Conservation (phyloP, 23 red algal genomes). For the Cyanidium caldarium region DNA sequence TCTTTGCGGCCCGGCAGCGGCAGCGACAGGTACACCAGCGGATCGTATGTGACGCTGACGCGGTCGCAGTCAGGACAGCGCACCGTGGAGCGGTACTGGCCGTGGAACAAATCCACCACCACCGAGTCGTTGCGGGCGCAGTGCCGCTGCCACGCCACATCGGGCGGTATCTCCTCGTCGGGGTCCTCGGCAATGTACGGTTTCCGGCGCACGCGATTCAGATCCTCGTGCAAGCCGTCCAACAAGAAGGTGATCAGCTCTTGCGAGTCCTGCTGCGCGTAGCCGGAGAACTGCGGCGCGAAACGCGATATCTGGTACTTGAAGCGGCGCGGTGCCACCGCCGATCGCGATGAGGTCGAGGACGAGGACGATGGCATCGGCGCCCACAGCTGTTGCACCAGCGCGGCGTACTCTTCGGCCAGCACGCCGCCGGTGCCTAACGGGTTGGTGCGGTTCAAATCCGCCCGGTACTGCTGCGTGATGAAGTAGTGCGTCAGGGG, state of each 20-base stretch:
- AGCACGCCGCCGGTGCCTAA: slow-evolving; percentile 19
- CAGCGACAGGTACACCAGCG: slow-evolving; percentile 30
- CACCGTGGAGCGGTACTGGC: slow-evolving; percentile 20
- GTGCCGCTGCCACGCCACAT: slow-evolving; percentile 20
- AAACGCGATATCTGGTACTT: slow-evolving; percentile 20
- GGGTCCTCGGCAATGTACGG: slow-evolving; percentile 17
- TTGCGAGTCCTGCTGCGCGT: slow-evolving; percentile 28
- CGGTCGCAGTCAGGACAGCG: slow-evolving; percentile 22
- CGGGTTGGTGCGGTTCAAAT: slow-evolving; percentile 22
- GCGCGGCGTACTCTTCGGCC: slow-evolving; percentile 16
- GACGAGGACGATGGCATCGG: too few relatives aligned
- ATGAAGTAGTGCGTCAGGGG: slow-evolving; percentile 22
- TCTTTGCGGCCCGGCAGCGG: slow-evolving; percentile 10
- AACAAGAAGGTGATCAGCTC: slow-evolving; percentile 26
- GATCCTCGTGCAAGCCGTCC: slow-evolving; percentile 31
- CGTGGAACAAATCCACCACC: slow-evolving; percentile 27
- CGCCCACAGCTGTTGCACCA: slow-evolving; percentile 18
- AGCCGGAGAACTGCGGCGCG: slow-evolving; percentile 30
- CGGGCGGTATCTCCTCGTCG: slow-evolving; percentile 10
- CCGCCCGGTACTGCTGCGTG: background rate
- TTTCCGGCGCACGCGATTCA: slow-evolving; percentile 27
- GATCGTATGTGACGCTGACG: slow-evolving; percentile 31
- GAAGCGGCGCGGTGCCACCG: slow-evolving; percentile 17
- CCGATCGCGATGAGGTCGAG: background rate
- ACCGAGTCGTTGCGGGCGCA: slow-evolving; percentile 20